These are phyloP conservation scores for Macrophomina tecta DNA, from an alignment of 2,329 filamentous ascomycete genomes.

Conservation along the genomic window DNA sequence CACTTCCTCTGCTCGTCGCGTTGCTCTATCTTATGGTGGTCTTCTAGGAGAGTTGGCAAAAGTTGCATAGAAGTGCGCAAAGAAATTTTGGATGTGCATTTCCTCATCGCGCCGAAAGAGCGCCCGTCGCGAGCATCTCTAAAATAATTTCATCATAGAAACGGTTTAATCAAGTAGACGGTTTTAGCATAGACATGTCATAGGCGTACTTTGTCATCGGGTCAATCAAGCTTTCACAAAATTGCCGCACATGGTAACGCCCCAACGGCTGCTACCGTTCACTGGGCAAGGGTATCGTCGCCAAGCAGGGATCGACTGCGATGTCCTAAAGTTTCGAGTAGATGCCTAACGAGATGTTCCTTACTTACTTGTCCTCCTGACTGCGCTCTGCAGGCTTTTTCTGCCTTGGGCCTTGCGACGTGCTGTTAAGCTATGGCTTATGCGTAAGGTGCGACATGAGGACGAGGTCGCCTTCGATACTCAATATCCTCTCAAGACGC, in stretches of 20 bases:
- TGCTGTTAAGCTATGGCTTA: background rate
- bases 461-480: no score
- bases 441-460: no score
- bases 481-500: no score
- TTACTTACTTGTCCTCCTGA: background rate
- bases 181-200: background rate
- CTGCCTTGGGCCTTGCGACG: background rate
- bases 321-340: background rate
- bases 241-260: background rate
- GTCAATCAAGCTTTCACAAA: background rate
- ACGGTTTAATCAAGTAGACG: conserved; percentile 19
- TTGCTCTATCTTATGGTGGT: conserved; percentile 13
- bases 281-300: background rate
- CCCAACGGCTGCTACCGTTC: background rate
- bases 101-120: background rate
- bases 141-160: background rate
- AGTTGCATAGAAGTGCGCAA: no score
- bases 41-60: background rate
- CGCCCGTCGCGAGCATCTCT: background rate
- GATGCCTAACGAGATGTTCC: background rate
- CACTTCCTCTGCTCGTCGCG: conserved; percentile 6
- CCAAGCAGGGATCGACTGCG: background rate
- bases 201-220: background rate
- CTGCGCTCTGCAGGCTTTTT: background rate
- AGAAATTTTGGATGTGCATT: background rate